Evolutionary conservation across 768 basidiomycete genomes (phyloP), one percentile per base, ranked within the genome.

Genomic region (Phanerochaete sordida): DNA sequence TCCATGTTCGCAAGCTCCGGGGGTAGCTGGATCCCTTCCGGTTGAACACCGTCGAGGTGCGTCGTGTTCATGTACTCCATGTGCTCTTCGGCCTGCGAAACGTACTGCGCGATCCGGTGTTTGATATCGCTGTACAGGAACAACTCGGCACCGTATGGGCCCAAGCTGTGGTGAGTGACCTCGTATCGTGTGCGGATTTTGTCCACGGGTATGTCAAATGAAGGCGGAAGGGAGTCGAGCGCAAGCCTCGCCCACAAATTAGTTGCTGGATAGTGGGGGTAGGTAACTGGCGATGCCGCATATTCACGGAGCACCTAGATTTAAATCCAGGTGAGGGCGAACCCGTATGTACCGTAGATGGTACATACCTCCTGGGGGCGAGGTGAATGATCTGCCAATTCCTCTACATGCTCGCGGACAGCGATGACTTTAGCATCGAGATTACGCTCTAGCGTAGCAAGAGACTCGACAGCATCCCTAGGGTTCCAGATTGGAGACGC

Each of bases 401-500:
- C 93, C 9, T 82, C 80, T 1, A 81, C 69, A 66, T 95, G 82
- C 48, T 86, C 80, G 33, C 83, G 82, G 21, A 95, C 91, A 21
- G 88, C 86, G 23, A 91, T 80, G 24, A 93, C 84, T 60, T 84
- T 88, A 21, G 90, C 81, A 70, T 91, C 81, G 70, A 93, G 65
- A 64, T 88, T 91, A 45, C 76, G 74, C 70, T 95, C 91, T 2
- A 93, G 75, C 0, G 77, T 77, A 23, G 75, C 68, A 21, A 95
- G 74, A 2, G 90, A 89, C 24, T 80, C 81, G 21, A 75, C 71
- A 0, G 91, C 84, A 55, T 91, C 82, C 62, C 83, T 87, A 13
- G 84, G 79, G 62, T 91, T 90, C 88, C 89, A 93, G 26, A 93
- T 85, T 0, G 93, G 93, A 19, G 91, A 93, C 0, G 94, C 94